phyloP scores from a whole-genome alignment of 1,284 basidiomycete species.

The Tilletia setariae region DNA sequence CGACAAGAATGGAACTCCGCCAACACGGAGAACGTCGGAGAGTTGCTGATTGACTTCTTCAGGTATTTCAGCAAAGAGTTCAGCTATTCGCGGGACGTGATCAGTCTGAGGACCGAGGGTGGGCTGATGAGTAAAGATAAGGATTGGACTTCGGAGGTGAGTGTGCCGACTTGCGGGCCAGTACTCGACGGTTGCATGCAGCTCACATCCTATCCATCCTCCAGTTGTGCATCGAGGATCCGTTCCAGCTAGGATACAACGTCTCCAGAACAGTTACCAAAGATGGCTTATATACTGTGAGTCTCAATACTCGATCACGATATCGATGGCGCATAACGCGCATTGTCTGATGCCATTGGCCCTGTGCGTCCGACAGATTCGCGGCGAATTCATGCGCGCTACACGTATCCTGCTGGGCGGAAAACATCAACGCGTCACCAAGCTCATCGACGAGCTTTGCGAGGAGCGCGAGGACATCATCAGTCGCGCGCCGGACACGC shows the following conservation, averaged over 20 bases:
- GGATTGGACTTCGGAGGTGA: constrained; percentile 87
- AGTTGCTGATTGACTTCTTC: constrained; percentile 97
- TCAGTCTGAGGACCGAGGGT: constrained; percentile 72
- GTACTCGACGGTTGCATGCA: neutral
- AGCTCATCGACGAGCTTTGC: constrained; percentile 48
- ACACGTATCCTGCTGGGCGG: constrained; percentile 60
- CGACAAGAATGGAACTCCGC: constrained; percentile 88
- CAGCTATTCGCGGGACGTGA: constrained; percentile 82
- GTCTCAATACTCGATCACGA: constrained; percentile 36
- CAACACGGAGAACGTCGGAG: constrained; percentile 87
- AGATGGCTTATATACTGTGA: constrained; percentile 87
- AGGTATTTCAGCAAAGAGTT: constrained; percentile 93
- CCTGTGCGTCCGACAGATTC: constrained; percentile 60
- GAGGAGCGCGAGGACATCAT: constrained; percentile 51
- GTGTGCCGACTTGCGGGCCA: constrained; percentile 18
- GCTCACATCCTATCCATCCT: neutral
- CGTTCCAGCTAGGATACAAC: constrained; percentile 92
- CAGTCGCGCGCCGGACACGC: constrained; percentile 45
- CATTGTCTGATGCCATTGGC: neutral
- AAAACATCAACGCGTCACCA: constrained; percentile 35
- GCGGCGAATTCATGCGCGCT: constrained; percentile 97
- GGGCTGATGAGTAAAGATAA: constrained; percentile 83
- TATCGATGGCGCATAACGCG: neutral
- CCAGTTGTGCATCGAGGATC: constrained; percentile 66
- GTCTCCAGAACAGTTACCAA: constrained; percentile 93